Evolutionary conservation across 1,284 basidiomycete genomes (phyloP), one percentile per base, ranked within the genome.

Genomic region (Pascua sp.): DNA sequence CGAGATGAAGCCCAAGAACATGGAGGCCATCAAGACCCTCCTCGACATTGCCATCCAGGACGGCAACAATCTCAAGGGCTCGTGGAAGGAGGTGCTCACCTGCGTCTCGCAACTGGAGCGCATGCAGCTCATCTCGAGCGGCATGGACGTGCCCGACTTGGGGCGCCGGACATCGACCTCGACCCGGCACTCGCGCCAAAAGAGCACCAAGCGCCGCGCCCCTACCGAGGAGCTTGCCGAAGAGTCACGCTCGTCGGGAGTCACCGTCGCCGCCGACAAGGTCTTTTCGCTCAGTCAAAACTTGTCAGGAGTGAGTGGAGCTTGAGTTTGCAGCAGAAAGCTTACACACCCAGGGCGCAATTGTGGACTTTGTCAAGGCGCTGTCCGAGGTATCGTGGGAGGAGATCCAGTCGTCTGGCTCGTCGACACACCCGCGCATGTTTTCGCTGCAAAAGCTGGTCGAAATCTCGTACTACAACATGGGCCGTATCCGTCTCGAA

Each of bases 401-500:
- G 72, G 96, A 99, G 79, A 99, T 99, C 52, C 93, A 97, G 75
- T 94, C 92, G 1, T 97, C 94, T 0, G 93, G 94, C 18, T 79
- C 93, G 43, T 94, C 92, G 8, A 88, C 92, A 64, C 88, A 91
- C 69, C 96, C 96, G 2, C 86, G 96, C 47, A 82, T 98, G 58
- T 99, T 99, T 81, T 97, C 94, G 76, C 80, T 99, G 62, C 96
- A 98, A 76, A 99, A 98, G 79, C 81, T 99, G 47, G 96, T 99
- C 48, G 96, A 99, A 75, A 99, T 99, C 64, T 96, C 93, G 18
- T 99, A 99, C 79, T 99, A 99, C 81, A 99, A 99, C 79, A 99
- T 99, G 96, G 88, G 83, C 60, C 89, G 96, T 58, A 99, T 99
- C 73, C 90, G 96, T 76, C 81, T 99, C 57, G 96, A 99, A 75